Base-by-base conservation (phyloP, 257 asterid genomes). In the Sherardia arvensis region DNA sequence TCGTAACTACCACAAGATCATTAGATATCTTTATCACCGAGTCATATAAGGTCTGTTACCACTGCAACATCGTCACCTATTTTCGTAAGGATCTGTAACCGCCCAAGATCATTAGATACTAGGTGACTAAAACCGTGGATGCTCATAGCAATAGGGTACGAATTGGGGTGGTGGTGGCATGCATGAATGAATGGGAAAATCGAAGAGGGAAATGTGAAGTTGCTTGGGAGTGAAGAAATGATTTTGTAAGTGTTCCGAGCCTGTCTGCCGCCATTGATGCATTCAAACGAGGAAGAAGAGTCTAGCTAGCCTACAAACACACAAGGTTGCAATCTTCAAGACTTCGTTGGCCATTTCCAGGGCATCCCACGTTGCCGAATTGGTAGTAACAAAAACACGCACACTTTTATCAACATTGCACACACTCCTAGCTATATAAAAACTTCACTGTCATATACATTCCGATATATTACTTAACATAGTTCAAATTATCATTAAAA, bases 181-280 rank as follows among this genome's bases (percentile, higher is more conserved):
- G 43, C 43, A 12, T 38, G 49, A 54, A 53, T 25, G 26, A 66
- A 53, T 25, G 26, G 63, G 20, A 43, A 29, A 45, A 54, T 77
- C 72, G 81, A 84, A 74, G 80, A 32, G 74, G 59, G 38, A 48
- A 61, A 23, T 40, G 65, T 53, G 59, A 23, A 53, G 64, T 74
- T 68, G 74, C 90, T 90, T 85, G 91, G 79, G 70, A 68, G 30
- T 60, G 81, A 86, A 84, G 95, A 63, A 76, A 77, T n/a, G 51
- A n/a, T 8, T 18, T 18, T 38, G 43, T 32, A 22, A 74, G 91
- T 84, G 95, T 78, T 86, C 77, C 85, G 95, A 70, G 95, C 95
- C 66, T 85, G 96, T 88, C 96, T 84, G 81, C 96, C 85, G 81
- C 72, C 77, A 29, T 43, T 15, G 51, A 43, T 72, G 69, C 72